phyloP scores from a whole-genome alignment of 2,329 filamentous ascomycete genomes.

The Aspergillus sp. region DNA sequence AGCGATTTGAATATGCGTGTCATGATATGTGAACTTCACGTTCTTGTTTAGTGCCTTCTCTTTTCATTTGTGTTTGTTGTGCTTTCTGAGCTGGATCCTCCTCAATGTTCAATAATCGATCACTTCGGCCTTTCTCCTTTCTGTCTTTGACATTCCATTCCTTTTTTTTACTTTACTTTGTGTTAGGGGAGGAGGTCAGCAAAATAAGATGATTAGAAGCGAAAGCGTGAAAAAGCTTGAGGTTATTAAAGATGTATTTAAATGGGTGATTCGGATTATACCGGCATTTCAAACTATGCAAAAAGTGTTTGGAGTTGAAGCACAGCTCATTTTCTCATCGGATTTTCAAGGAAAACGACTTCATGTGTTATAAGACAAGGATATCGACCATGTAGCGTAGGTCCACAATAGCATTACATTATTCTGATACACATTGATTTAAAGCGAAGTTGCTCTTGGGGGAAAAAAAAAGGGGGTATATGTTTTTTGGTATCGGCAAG shows the following conservation, averaged over 20 bases:
- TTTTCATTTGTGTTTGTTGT: neutral
- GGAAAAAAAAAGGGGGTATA: no score
- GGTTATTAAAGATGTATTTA: neutral
- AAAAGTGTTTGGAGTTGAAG: neutral
- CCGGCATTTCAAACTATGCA: neutral
- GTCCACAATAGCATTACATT: neutral
- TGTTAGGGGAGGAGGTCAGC: neutral
- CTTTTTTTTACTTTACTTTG: neutral
- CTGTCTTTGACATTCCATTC: neutral
- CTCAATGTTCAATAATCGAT: neutral
- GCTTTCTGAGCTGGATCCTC: neutral
- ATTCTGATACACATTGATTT: neutral
- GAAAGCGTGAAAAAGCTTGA: neutral
- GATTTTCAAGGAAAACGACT: neutral
- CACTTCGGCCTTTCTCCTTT: neutral
- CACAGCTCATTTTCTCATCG: neutral
- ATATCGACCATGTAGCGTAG: neutral
- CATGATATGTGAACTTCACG: conserved; percentile 6
- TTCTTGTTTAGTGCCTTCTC: neutral
- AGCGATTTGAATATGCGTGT: conserved; percentile 1
- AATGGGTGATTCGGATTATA: neutral
- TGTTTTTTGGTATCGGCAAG: no score
- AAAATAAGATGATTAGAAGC: neutral
- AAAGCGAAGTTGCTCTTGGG: neutral
- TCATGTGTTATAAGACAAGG: neutral